Percentiles rank a stretch among this genome's conserved stretches.
Conservation (phyloP, 345 rosid genomes). For the Boechera retrofracta region DNA sequence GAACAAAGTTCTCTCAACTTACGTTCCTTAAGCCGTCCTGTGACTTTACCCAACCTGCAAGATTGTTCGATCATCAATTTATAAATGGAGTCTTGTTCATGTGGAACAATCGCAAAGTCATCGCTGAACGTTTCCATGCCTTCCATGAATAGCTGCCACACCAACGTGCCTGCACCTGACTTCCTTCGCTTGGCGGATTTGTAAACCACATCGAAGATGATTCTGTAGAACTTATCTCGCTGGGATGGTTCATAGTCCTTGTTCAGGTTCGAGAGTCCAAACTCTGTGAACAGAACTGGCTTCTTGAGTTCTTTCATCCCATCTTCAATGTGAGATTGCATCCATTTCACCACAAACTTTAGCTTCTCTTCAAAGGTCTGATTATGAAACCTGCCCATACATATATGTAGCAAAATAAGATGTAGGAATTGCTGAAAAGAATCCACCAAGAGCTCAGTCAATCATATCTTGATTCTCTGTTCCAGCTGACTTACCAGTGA, state of each 20-base stretch:
- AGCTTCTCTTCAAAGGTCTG: slow-evolving; percentile 63
- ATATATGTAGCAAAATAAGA: background rate
- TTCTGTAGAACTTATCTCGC: slow-evolving; percentile 57
- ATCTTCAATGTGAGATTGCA: slow-evolving; percentile 79
- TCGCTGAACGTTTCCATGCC: slow-evolving; percentile 88
- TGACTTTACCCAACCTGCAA: slow-evolving; percentile 69
- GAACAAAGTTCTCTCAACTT: slow-evolving; percentile 58
- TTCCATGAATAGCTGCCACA: slow-evolving; percentile 86
- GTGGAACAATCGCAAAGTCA: slow-evolving; percentile 82
- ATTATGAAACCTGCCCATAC: slow-evolving; percentile 58
- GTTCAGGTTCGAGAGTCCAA: slow-evolving; percentile 72
- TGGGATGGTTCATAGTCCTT: slow-evolving; percentile 63
- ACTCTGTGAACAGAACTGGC: slow-evolving; percentile 80
- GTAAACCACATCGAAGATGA: slow-evolving; percentile 55
- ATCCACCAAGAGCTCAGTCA: background rate
- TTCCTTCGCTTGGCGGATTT: slow-evolving; percentile 63
- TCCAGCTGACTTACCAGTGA: slow-evolving; percentile 58
- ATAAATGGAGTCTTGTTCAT: slow-evolving; percentile 62
- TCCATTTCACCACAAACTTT: slow-evolving; percentile 66
- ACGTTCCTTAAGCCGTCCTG: slow-evolving; percentile 47
- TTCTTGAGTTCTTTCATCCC: slow-evolving; percentile 65
- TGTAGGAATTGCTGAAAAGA: background rate
- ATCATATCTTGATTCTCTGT: background rate
- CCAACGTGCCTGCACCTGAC: slow-evolving; percentile 76
- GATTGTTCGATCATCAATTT: slow-evolving; percentile 65